Evolutionary conservation across 257 asterid species (phyloP).

Genomic region (Przewalskia tangutica): DNA sequence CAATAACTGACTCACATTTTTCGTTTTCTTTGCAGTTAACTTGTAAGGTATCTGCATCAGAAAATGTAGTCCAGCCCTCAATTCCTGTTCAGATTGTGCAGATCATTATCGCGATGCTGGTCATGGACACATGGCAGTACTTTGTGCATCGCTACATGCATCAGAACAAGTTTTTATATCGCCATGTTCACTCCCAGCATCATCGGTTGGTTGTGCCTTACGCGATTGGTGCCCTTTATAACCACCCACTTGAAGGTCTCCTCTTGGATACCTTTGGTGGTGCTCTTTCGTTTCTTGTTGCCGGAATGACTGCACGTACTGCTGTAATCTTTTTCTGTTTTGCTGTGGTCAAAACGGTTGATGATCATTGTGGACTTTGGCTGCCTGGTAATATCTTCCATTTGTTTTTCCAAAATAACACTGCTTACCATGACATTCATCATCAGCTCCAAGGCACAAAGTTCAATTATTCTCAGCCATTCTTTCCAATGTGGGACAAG

Average conservation of each 20-base stretch:
- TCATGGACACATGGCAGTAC: constrained; percentile 95
- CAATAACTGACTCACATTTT: constrained; percentile 5
- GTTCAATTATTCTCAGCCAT: constrained; percentile 81
- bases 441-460: constrained; percentile 84
- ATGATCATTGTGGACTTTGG: constrained; percentile 91
- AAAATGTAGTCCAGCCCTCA: constrained; percentile 43
- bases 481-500: constrained; percentile 84
- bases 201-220: constrained; percentile 70
- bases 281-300: constrained; percentile 64
- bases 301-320: constrained; percentile 86
- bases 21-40: constrained; percentile 52
- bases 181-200: constrained; percentile 78
- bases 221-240: constrained; percentile 82
- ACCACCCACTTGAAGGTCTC: constrained; percentile 88
- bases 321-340: constrained; percentile 80
- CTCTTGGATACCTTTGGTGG: constrained; percentile 80
- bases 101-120: constrained; percentile 64
- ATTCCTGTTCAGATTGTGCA: constrained; percentile 43
- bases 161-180: constrained; percentile 71
- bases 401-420: constrained; percentile 54
- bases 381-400: constrained; percentile 83
- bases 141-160: constrained; percentile 96
- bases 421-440: constrained; percentile 84
- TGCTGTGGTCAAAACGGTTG: constrained; percentile 71
- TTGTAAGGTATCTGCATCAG: constrained; percentile 33